Base-by-base conservation (phyloP, 768 basidiomycete species). In the Boletus coccyginus region DNA sequence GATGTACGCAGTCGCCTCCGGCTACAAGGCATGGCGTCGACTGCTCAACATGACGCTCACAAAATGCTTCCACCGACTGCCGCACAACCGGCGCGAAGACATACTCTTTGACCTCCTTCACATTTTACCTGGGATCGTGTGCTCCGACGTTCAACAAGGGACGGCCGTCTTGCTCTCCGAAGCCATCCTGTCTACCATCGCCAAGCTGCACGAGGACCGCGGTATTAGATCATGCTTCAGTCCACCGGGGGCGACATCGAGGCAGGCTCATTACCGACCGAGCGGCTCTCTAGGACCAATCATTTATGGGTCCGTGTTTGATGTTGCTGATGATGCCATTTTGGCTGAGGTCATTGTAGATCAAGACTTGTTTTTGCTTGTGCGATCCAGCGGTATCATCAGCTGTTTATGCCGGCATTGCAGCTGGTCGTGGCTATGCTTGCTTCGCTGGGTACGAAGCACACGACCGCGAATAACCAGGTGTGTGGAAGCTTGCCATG, bases 61-160 rank as follows among this genome's bases (percentile, higher is more conserved):
- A 32, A 93, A 93, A 66, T 92, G 92, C 54, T 96, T 96, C 73
- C 80, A 85, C 55, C 84, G 88, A 36, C 77, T 97, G 12, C 88
- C 91, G 0, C 83, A 87, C 58, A 89, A 93, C 56, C 85, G 83
- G 27, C 82, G 92, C 27, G 94, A 98, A 71, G 86, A 85, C 58
- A 88, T 96, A 77, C 77, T 97, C 7, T 92, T 96, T 62, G 96
- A 97, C 67, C 76, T 98, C 19, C 79, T 98, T 19, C 87, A 90
- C 62, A 85, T 91, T 24, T 78, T 97, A 19, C 89, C 94, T 2
- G 82, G 83, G 21, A 80, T 95, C 43, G 81, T 80, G 32, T 86
- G 85, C 0, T 72, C 77, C 12, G 85, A 85, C 52, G 74, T 88
- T 21, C 81, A 87, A 38, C 86, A 90, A 55, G 76, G 84, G 3